phyloP scores from a whole-genome alignment of 2,329 filamentous ascomycete species.

The Furcasterigmium furcatum region DNA sequence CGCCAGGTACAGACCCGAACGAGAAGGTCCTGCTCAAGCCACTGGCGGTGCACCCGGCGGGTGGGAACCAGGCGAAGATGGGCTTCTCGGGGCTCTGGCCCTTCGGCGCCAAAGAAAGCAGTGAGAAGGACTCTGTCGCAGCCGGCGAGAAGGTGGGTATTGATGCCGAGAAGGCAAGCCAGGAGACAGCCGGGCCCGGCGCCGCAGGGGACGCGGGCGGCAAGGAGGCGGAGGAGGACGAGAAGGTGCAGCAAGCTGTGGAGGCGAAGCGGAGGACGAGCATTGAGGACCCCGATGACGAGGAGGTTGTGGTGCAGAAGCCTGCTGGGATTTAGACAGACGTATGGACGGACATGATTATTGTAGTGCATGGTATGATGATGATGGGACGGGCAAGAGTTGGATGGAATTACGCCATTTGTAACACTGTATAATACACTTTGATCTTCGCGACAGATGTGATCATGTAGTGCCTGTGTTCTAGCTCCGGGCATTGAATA shows the following conservation, averaged over 20 bases:
- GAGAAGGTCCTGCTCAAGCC: constrained; percentile 51
- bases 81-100: constrained; percentile 55
- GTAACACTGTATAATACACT: no score
- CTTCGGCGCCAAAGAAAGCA: constrained; percentile 42
- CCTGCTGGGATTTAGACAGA: constrained; percentile 5
- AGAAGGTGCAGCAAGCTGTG: constrained; percentile 40
- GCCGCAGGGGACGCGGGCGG: constrained; percentile 3
- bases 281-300: constrained; percentile 57
- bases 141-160: constrained; percentile 1
- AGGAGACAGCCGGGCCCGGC: constrained; percentile 14
- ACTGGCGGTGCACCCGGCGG: constrained; percentile 46
- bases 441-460: no score
- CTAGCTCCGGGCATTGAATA: no score
- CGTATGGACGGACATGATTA: no score
- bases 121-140: constrained; percentile 6
- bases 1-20: constrained; percentile 20
- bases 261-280: constrained; percentile 54
- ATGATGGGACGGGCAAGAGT: no score
- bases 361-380: no score
- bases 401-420: no score
- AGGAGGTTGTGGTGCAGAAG: constrained; percentile 37
- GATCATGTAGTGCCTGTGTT: no score
- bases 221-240: constrained; percentile 29
- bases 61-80: constrained; percentile 25
- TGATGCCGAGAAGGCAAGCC: constrained; percentile 2